Base-by-base conservation (phyloP, 768 basidiomycete species). In the Zangia roseola region DNA sequence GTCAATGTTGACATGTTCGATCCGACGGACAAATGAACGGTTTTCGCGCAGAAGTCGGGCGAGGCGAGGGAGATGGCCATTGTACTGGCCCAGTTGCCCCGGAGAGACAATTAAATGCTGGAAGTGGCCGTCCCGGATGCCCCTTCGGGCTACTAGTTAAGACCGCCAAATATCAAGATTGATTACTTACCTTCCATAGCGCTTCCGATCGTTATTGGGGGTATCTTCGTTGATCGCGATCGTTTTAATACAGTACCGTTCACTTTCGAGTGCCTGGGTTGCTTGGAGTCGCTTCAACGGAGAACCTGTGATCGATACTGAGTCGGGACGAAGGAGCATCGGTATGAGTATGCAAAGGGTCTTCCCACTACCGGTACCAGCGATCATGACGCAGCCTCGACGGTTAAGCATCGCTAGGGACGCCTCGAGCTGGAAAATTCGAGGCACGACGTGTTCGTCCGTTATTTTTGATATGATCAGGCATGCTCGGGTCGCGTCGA, bases 21-120 rank as follows among this genome's bases (percentile, higher is more conserved):
- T 42, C 17, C 30, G 46, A 7, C 23, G n/a, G 1, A 1, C 10
- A 4, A 49, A 53, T 1, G 20, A 5, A 0, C 5, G 16, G 6
- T 49, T n/a, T 31, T 49, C 21, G 1, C n/a, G 28, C 1, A 49
- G 5, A 5, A 49, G 40, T 3, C 20, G n/a, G 0, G 47, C 48
- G 0, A 49, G 43, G 2, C 30, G 26, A n/a, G 48, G 31, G 3
- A 54, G 24, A 23, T 54, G 44, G 7, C 36, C 31, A 5, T 54
- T 43, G 24, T 26, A 46, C 12, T n/a, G 10, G 0, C 53, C 47
- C 1, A 54, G 30, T 8, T 54, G 53, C 16, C 49, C 48, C 0
- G 44, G 53, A 2, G 40, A 54, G 7, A 54, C 47, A 2, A 54
- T 49, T 3, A 49, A 14, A 26, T 54, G 48, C 5, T 54, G 40